phyloP scores from a whole-genome alignment of 768 basidiomycete genomes.

The Naganishia friedmannii region DNA sequence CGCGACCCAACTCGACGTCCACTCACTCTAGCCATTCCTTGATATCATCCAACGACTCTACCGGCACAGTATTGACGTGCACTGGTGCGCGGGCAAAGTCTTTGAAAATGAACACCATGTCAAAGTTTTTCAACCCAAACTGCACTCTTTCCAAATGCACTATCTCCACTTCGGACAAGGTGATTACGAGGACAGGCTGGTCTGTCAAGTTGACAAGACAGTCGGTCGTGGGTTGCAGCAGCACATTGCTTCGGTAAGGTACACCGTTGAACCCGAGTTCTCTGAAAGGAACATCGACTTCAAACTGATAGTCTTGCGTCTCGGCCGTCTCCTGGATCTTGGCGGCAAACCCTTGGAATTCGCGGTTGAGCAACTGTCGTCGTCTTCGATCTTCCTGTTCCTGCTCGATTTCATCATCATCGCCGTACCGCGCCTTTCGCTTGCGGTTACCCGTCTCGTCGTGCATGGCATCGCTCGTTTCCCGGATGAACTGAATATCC shows the following conservation, averaged over 20 bases:
- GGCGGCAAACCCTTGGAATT: conserved; percentile 89
- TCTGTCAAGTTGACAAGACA: conserved; percentile 94
- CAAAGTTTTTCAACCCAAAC: conserved; percentile 93
- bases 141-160: conserved; percentile 96
- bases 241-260: conserved; percentile 89
- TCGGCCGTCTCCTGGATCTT: conserved; percentile 85
- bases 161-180: conserved; percentile 89
- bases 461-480: conserved; percentile 94
- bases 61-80: conserved; percentile 95
- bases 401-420: conserved; percentile 98
- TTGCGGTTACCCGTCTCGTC: conserved; percentile 99
- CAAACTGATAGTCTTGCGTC: conserved; percentile 69
- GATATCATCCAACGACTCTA: conserved; percentile 85
- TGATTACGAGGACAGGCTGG: conserved; percentile 91
- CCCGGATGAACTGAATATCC: conserved; percentile 98
- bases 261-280: conserved; percentile 97
- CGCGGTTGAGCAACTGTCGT: conserved; percentile 81
- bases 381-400: conserved; percentile 95
- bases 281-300: conserved; percentile 93
- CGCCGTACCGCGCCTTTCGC: conserved; percentile 91
- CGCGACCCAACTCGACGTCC: conserved; percentile 23
- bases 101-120: conserved; percentile 86
- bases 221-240: conserved; percentile 92
- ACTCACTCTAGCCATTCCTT: conserved; percentile 98
- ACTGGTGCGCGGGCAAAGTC: conserved; percentile 89